Evolutionary conservation across 495 filamentous ascomycete species (phyloP).

Genomic region (Glonium stellatum): DNA sequence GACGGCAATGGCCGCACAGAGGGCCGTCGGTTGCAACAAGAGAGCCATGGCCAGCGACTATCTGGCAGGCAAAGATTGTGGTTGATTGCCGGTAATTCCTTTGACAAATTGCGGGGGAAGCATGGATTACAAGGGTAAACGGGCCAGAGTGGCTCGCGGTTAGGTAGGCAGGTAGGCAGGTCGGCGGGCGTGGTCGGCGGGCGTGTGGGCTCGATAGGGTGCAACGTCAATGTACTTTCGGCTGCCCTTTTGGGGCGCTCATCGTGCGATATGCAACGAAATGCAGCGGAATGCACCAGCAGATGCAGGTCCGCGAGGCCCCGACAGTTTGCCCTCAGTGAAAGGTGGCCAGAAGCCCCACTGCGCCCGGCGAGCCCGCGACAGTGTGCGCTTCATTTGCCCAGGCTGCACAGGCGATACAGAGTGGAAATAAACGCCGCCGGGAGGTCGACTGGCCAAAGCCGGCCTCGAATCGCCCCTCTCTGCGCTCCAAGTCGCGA

Average conservation of each 20-base stretch:
- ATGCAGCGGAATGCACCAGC: neutral
- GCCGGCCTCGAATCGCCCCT: neutral
- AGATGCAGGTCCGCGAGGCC: conserved; percentile 1
- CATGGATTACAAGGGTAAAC: neutral
- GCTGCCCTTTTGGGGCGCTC: neutral
- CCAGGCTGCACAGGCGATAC: neutral
- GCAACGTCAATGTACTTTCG: neutral
- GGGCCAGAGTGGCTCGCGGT: neutral
- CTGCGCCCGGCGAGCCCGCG: neutral
- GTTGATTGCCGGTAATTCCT: neutral
- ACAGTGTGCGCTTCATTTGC: neutral
- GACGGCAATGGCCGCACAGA: too few relatives aligned
- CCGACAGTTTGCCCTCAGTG: neutral
- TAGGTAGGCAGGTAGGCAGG: too few relatives aligned
- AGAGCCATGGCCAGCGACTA: too few relatives aligned
- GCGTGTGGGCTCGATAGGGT: neutral
- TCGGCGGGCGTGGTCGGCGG: too few relatives aligned
- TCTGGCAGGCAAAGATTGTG: neutral
- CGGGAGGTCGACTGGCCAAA: neutral
- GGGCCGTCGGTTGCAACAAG: too few relatives aligned
- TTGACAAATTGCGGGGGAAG: conserved; percentile 5
- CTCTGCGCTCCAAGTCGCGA: neutral
- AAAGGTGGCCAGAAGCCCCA: neutral
- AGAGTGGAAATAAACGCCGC: neutral
- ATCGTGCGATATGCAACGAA: neutral